Evolutionary conservation across 176 grass and related monocot species (phyloP), one percentile per base, ranked within the genome.

Genomic region (Rhynchospora pubera): DNA sequence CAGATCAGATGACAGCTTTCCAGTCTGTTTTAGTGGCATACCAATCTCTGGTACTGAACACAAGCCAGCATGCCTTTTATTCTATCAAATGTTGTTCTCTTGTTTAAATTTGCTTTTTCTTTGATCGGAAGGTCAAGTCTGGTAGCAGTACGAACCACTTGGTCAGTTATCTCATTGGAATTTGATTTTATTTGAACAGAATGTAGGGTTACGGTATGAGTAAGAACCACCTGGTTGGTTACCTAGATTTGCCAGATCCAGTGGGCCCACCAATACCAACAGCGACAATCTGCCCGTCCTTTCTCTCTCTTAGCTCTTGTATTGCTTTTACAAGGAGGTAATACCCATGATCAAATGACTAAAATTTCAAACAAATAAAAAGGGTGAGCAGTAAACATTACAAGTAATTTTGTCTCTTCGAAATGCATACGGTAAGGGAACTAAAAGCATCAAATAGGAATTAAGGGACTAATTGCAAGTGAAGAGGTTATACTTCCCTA

Each of bases 311-410:
- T 52, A 98, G 85, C 79, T 98, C 95, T 80, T 98, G 95, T 88
- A 98, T 94, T 84, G 95, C 92, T 87, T 98, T 98, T 46, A 98
- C 92, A 16, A 94, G 86, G 6, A 98, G 92, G 87, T 97, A 98
- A 83, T 80, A 98, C 6, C 95, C 95, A 19, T 91, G 95, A 90
- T 98, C 95, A 85, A 98, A 98, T 43, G 95, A 91, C 95, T 98
- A 80, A 77, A 84, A 65, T 39, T 22, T 72, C 69, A n/a, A 72
- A 43, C 30, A 81, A 65, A 80, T 16, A 67, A 57, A 51, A 7
- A 65, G 39, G 15, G 46, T 84, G 44, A 83, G 70, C 2, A 30
- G 2, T 42, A 57, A 9, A 77, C 24, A 72, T 79, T 34, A 61
- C 2, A 57, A 79, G 5, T 79, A 19, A 12, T 57, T 30, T 53